Percentiles rank a stretch among this genome's conserved stretches.
Evolutionary conservation across 768 basidiomycete genomes (phyloP).

Genomic region (Mycena haematopus): DNA sequence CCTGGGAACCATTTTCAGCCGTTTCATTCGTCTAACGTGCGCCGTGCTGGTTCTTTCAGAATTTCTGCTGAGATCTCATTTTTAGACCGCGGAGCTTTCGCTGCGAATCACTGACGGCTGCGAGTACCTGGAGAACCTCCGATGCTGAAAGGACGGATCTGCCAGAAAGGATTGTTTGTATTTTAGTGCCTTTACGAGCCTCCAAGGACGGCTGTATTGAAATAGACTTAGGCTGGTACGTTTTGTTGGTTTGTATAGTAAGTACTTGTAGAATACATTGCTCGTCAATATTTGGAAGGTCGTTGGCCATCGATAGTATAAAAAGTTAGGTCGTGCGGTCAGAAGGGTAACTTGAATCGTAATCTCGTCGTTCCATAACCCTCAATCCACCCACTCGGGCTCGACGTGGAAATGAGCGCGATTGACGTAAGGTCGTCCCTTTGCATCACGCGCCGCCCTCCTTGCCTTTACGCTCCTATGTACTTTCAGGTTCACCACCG

Average conservation of each 20-base stretch:
- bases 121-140: constrained; percentile 30
- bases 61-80: background rate
- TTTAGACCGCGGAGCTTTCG: constrained; percentile 40
- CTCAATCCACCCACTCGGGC: constrained; percentile 26
- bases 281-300: too few relatives aligned
- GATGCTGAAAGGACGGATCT: background rate
- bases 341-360: background rate
- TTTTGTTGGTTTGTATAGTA: too few relatives aligned
- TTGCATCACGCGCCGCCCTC: background rate
- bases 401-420: constrained; percentile 22
- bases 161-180: background rate
- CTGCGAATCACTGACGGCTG: constrained; percentile 40
- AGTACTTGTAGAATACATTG: too few relatives aligned
- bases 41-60: constrained; percentile 22
- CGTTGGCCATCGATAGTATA: background rate
- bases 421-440: constrained; percentile 33
- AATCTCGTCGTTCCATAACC: background rate
- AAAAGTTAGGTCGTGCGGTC: background rate
- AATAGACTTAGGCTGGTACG: too few relatives aligned
- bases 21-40: constrained; percentile 59
- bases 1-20: constrained; percentile 72
- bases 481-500: constrained; percentile 33
- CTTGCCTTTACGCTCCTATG: background rate
- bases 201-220: too few relatives aligned
- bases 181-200: background rate